Evolutionary conservation across 1,139 yeast species (phyloP).

Genomic region (Geotrichum fermentans): DNA sequence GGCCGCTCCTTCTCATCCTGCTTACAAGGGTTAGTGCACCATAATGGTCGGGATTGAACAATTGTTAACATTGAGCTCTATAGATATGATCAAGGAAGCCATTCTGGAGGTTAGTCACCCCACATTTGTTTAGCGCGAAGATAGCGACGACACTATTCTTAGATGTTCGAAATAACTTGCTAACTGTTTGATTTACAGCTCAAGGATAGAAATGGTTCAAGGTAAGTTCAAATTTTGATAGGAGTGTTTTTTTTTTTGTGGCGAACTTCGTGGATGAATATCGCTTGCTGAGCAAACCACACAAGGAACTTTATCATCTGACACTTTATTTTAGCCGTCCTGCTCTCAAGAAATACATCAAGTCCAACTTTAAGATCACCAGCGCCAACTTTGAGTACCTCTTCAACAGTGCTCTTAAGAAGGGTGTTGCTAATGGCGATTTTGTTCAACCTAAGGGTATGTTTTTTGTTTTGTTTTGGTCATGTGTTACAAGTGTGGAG

Average conservation of each 20-base stretch:
- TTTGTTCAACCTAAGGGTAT: slow-evolving; percentile 83
- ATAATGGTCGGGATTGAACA: background rate
- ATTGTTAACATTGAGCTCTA: slow-evolving; percentile 1
- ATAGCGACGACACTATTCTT: background rate
- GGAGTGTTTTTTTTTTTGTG: slow-evolving; percentile 2
- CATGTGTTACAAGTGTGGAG: background rate
- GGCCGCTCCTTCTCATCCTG: slow-evolving; percentile 38
- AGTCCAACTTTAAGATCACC: slow-evolving; percentile 54
- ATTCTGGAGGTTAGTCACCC: slow-evolving; percentile 42
- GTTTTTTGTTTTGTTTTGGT: slow-evolving; percentile 15
- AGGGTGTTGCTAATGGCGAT: slow-evolving; percentile 73
- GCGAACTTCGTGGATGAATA: background rate
- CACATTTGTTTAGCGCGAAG: too few relatives aligned
- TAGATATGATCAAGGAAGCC: slow-evolving; percentile 76
- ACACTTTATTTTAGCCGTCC: slow-evolving; percentile 52
- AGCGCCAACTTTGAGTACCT: slow-evolving; percentile 65
- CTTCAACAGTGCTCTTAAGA: slow-evolving; percentile 74
- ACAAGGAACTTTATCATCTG: slow-evolving; percentile 15
- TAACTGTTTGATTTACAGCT: slow-evolving; percentile 35
- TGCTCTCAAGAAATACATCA: slow-evolving; percentile 70
- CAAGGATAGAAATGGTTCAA: slow-evolving; percentile 77
- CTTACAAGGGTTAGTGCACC: slow-evolving; percentile 39
- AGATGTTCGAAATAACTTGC: background rate
- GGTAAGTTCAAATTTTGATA: slow-evolving; percentile 42
- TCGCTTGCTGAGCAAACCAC: background rate